A percentile compares a stretch with the other conserved stretches of the same genome.
These are phyloP conservation scores for Phylloporus arenicola DNA, from an alignment of 768 basidiomycete genomes.

Conservation along the genomic window DNA sequence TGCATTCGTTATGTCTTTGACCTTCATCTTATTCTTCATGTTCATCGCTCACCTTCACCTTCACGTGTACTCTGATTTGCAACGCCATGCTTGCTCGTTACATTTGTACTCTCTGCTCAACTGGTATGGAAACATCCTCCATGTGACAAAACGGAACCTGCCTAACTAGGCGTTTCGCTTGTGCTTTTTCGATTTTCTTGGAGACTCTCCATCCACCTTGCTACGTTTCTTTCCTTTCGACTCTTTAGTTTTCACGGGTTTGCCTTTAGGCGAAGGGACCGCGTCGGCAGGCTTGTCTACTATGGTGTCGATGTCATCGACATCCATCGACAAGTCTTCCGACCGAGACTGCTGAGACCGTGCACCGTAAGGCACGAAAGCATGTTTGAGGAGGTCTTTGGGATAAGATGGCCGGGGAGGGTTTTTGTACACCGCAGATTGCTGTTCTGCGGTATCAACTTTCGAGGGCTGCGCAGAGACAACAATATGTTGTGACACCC, in stretches of 20 bases:
- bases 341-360: constrained; percentile 11
- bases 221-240: constrained; percentile 36
- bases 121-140: constrained; percentile 4
- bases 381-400: constrained; percentile 54
- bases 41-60: constrained; percentile 22
- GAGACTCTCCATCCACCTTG: constrained; percentile 43
- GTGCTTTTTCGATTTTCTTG: constrained; percentile 47
- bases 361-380: constrained; percentile 60
- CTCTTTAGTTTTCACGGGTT: constrained; percentile 18
- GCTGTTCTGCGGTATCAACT: constrained; percentile 17
- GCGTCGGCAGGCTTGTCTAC: constrained; percentile 12
- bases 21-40: constrained; percentile 25
- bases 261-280: background rate
- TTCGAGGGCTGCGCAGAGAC: constrained; percentile 45
- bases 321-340: constrained; percentile 19
- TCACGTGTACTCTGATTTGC: constrained; percentile 22
- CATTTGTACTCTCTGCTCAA: constrained; percentile 13
- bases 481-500: constrained; percentile 53
- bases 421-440: constrained; percentile 36
- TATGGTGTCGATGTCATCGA: constrained; percentile 23
- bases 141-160: background rate
- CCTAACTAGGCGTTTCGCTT: constrained; percentile 23
- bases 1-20: constrained; percentile 4
- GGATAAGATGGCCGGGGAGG: constrained; percentile 56
- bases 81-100: constrained; percentile 21